Base-by-base conservation (phyloP, 2,329 filamentous ascomycete genomes). In the Arthrobotrys entomopaga region DNA sequence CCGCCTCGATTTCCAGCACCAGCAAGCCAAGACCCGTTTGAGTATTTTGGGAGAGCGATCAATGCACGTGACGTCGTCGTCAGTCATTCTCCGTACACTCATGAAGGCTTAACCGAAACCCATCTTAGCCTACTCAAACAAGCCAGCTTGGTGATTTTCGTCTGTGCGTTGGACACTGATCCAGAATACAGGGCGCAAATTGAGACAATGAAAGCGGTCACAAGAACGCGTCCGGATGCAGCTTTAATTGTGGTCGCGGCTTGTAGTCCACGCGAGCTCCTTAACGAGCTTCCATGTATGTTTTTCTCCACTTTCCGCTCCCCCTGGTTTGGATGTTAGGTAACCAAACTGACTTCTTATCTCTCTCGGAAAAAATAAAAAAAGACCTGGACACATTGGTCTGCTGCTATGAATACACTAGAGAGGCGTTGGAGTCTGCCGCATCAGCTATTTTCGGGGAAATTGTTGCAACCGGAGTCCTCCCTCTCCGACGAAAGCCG, bases 11-110 rank as follows among this genome's bases (percentile, higher is more conserved):
- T 82, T 81, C 77, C 81, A 80, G 71, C 81, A 81, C 76, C 77
- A 82, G 50, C 78, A 81, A 50, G 82, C 83, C 76, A 75, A 48
- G 91, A 93, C 79, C 91, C 90, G 0, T 93, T 93, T 79, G 90
- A 93, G 80, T 85, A 86, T 13, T 83, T 93, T 16, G 91, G 90
- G 19, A 85, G 85, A 75, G 86, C 87, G 50, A 80, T 93, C 56
- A 86, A 87, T 56, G 83, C 81, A 56, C 84, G 86, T 77, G 88
- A 90, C 78, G 82, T 84, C 1, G 84, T 84, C 80, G 84, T 93
- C 74, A 87, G 89, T 19, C 91, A 93, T 79, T 87, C 92, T 49
- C 90, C 91, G 4, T 93, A 91, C 78, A 87, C 88, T 3, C 86
- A 87, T 53, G 84, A 84, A 60, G 89, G 89, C 48, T 87, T 91